Conservation (phyloP, 129 eudicot genomes). For the Arctium minus region DNA sequence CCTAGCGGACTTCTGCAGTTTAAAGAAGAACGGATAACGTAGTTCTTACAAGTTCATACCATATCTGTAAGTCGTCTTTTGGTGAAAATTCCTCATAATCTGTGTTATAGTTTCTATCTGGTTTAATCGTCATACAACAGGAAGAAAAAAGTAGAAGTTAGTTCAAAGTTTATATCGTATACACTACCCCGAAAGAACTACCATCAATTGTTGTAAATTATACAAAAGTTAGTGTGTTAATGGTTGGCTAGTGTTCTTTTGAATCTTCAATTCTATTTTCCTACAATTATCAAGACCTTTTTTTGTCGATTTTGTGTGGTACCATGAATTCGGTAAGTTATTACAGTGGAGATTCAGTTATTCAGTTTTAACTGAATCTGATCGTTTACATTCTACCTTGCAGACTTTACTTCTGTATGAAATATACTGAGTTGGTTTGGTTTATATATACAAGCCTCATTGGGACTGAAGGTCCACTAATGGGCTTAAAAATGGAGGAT, state of each 20-base stretch:
- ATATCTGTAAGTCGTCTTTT: neutral
- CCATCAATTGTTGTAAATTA: slow-evolving; percentile 21
- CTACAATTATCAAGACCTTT: slow-evolving; percentile 10
- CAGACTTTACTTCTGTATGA: neutral
- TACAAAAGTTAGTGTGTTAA: slow-evolving; percentile 20
- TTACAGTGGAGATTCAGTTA: slow-evolving; percentile 16
- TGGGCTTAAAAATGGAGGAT: neutral
- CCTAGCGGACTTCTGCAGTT: slow-evolving; percentile 53
- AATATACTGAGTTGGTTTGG: neutral
- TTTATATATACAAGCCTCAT: neutral
- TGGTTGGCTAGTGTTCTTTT: slow-evolving; percentile 26
- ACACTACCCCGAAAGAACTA: slow-evolving; percentile 25
- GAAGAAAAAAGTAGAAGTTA: slow-evolving; percentile 28
- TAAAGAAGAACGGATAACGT: slow-evolving; percentile 72
- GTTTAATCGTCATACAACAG: slow-evolving; percentile 15
- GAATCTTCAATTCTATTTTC: neutral
- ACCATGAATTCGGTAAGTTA: slow-evolving; percentile 26
- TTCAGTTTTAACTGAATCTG: slow-evolving; percentile 19
- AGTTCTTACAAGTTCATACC: neutral
- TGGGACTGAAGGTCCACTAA: neutral
- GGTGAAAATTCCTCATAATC: slow-evolving; percentile 10
- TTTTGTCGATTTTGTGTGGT: slow-evolving; percentile 13
- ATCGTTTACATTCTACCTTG: neutral
- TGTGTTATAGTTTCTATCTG: slow-evolving; percentile 25
- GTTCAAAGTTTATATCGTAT: slow-evolving; percentile 19